Conservation (phyloP, 2,329 filamentous ascomycete genomes). For the Penicillium vulpinum region DNA sequence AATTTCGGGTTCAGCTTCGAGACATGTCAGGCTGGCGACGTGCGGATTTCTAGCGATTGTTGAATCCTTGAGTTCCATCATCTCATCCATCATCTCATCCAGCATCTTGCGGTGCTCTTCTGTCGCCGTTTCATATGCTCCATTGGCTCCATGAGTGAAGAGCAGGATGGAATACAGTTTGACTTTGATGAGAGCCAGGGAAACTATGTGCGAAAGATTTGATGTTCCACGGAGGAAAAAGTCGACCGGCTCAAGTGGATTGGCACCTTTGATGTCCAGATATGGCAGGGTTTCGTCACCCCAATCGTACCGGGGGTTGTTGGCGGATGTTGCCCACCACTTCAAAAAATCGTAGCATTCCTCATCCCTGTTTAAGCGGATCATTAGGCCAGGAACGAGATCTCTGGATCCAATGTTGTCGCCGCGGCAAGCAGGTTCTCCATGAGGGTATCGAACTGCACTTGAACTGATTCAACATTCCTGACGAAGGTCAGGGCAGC, state of each 20-base stretch:
- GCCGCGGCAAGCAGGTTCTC: constrained; percentile 47
- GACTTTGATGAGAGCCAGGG: constrained; percentile 28
- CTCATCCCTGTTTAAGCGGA: constrained; percentile 53
- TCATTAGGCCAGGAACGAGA: constrained; percentile 44
- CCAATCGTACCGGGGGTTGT: constrained; percentile 29
- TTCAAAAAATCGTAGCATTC: constrained; percentile 54
- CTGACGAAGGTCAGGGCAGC: constrained; percentile 39
- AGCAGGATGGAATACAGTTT: constrained; percentile 34
- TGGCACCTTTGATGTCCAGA: constrained; percentile 41
- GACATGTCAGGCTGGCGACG: too few relatives aligned
- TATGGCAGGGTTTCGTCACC: constrained; percentile 34
- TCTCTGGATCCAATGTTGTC: constrained; percentile 50
- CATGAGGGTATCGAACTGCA: constrained; percentile 41
- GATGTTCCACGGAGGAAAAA: constrained; percentile 16
- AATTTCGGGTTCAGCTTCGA: too few relatives aligned
- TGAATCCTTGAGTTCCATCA: too few relatives aligned
- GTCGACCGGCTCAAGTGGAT: constrained; percentile 44
- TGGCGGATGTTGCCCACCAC: constrained; percentile 41
- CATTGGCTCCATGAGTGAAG: too few relatives aligned
- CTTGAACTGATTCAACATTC: constrained; percentile 38
- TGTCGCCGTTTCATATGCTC: too few relatives aligned
- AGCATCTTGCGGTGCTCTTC: too few relatives aligned
- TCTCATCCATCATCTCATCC: too few relatives aligned
- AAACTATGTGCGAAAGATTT: constrained; percentile 12
- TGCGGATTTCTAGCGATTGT: too few relatives aligned